Percentiles rank a stretch among this genome's conserved stretches.
phyloP scores from a whole-genome alignment of 2,329 filamentous ascomycete species.

The Talaromyces verruculosus region DNA sequence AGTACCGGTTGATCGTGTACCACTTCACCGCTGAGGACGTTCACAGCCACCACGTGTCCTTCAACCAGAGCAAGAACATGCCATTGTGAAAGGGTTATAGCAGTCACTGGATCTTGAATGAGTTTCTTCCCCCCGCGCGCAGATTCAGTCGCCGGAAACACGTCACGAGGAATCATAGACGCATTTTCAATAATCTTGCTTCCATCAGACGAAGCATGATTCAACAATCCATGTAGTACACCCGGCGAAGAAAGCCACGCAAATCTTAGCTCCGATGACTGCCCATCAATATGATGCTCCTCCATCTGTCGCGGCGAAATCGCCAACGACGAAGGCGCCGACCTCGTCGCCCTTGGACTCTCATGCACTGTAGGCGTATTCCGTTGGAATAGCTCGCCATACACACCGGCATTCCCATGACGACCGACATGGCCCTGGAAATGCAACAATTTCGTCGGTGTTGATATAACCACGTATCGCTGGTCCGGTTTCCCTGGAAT shows the following conservation, averaged over 20 bases:
- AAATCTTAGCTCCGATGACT: constrained; percentile 60
- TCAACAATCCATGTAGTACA: constrained; percentile 80
- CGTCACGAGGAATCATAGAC: constrained; percentile 71
- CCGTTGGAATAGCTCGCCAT: constrained; percentile 80
- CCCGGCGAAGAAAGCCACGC: constrained; percentile 90
- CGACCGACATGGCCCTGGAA: constrained; percentile 75
- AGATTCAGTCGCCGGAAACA: constrained; percentile 68
- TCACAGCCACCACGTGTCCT: constrained; percentile 77
- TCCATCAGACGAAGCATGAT: constrained; percentile 66
- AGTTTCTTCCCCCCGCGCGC: constrained; percentile 64
- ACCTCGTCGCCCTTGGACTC: constrained; percentile 58
- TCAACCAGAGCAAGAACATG: constrained; percentile 84
- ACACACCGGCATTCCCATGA: constrained; percentile 76
- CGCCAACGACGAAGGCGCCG: constrained; percentile 65
- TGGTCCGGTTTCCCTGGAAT: constrained; percentile 68
- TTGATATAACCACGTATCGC: constrained; percentile 76
- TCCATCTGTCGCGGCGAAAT: constrained; percentile 73
- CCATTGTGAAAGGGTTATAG: constrained; percentile 87
- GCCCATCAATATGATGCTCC: constrained; percentile 54
- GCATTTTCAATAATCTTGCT: constrained; percentile 74
- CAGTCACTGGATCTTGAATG: constrained; percentile 70
- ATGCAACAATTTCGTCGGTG: constrained; percentile 74
- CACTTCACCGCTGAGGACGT: constrained; percentile 78
- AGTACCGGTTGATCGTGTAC: constrained; percentile 88
- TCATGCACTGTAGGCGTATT: constrained; percentile 80